Evolutionary conservation across 2,329 filamentous ascomycete species (phyloP), one percentile per base, ranked within the genome.

Genomic region (Leptographium procerum): DNA sequence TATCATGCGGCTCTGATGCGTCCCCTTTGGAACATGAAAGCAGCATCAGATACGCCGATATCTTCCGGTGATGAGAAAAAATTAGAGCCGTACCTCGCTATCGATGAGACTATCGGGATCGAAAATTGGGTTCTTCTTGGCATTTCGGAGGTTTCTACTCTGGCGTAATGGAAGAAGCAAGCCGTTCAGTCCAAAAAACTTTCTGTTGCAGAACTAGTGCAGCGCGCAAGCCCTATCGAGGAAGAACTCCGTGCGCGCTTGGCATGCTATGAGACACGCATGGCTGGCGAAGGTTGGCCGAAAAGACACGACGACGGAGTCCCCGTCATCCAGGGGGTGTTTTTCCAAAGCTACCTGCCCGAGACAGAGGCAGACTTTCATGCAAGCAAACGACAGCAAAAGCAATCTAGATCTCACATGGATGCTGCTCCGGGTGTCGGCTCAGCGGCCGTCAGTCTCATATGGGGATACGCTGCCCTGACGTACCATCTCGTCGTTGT

Each of bases 111-210:
- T 54, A 68, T 80, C 47, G 82, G 83, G 2, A 73, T 81, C 60
- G 71, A 80, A 51, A 85, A 84, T 66, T 82, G 80, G 79, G 75
- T 76, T 1, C 63, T 85, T 52, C 68, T 79, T 52, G 69, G 75
- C n/a, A 74, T 86, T 50, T 77, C 76, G 14, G 75, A 81, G 24
- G 76, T 82, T 52, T 72, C 81, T 16, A 67, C 73, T 0, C 71
- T 86, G 8, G 75, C 81, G 56, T 72, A 75, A 1, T 83, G 78
- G 76, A 85, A 84, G 68, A 75, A 76, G 63, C 68, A 74, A 26
- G 73, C 73, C 61, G 74, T 71, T 53, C 66, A 66, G 52, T 63
- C 66, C 5, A 76, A 76, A 5, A 72, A 71, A 0, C 69, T 83
- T 1, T 77, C 77, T 13, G 68, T 73, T 56, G 65, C 68, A 4